phyloP scores from a whole-genome alignment of 1,284 basidiomycete genomes.

The Xerocomus minutiporus region DNA sequence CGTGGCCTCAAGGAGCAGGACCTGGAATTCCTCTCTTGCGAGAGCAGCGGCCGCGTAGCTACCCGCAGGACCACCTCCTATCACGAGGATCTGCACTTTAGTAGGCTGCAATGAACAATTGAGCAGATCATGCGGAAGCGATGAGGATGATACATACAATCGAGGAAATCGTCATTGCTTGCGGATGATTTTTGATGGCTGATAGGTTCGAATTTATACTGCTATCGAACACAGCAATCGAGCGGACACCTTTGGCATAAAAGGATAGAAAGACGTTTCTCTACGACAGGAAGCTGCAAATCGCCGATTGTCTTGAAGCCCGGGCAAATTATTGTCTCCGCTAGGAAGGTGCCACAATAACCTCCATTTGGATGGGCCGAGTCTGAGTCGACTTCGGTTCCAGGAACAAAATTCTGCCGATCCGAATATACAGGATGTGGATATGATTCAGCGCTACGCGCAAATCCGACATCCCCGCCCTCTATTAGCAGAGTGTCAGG shows the following conservation, averaged over 20 bases:
- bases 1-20: slow-evolving; percentile 50
- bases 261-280: background rate
- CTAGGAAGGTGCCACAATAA: background rate
- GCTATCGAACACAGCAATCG: background rate
- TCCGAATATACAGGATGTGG: background rate
- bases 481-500: background rate
- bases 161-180: background rate
- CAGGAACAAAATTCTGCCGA: background rate
- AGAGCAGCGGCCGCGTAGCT: slow-evolving; percentile 50
- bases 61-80: slow-evolving; percentile 51
- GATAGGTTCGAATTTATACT: background rate
- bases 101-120: background rate
- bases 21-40: slow-evolving; percentile 44
- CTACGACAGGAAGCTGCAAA: background rate
- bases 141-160: background rate
- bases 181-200: background rate
- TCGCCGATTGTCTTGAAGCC: background rate
- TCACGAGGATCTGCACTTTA: slow-evolving; percentile 29
- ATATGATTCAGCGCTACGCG: background rate
- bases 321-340: background rate
- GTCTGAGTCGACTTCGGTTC: no score
- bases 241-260: background rate
- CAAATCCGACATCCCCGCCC: background rate
- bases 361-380: background rate
- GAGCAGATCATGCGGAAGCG: background rate